These are phyloP conservation scores for Phytophthora pini DNA, from an alignment of 352 stramenopile species.

Conservation along the genomic window DNA sequence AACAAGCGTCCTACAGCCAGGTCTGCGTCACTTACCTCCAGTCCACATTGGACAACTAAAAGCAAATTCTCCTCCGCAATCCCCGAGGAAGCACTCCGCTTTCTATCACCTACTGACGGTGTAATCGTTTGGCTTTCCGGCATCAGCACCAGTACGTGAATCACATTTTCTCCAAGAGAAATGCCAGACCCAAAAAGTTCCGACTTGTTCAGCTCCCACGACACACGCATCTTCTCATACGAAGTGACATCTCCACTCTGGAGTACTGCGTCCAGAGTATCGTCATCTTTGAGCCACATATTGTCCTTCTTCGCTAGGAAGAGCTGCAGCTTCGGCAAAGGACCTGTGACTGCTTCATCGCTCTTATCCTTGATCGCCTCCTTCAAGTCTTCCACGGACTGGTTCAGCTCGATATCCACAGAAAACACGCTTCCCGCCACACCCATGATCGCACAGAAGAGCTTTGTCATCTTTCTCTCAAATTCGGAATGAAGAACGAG, in stretches of 20 bases:
- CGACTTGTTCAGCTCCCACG: slow-evolving; percentile 22
- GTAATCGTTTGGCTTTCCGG: no score
- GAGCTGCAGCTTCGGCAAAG: background rate
- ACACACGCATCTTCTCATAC: slow-evolving; percentile 12
- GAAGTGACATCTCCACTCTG: slow-evolving; percentile 15
- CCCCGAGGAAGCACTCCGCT: no score
- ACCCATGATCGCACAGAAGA: background rate
- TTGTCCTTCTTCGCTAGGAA: background rate
- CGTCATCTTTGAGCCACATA: background rate
- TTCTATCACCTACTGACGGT: no score
- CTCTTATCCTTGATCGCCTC: background rate
- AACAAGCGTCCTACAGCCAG: no score
- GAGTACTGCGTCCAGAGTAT: slow-evolving; percentile 5
- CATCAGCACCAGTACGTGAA: no score
- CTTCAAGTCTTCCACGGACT: background rate
- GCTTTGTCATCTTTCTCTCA: background rate
- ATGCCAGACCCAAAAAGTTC: slow-evolving; percentile 9
- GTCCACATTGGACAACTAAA: no score
- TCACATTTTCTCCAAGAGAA: slow-evolving; percentile 5
- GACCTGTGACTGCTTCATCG: background rate
- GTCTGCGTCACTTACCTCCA: no score
- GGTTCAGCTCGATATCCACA: background rate
- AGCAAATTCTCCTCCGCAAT: no score
- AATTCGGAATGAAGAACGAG: no score
- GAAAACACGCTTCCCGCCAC: background rate